Conservation (phyloP, 208 protist genomes). For the Polymyxa betae region DNA sequence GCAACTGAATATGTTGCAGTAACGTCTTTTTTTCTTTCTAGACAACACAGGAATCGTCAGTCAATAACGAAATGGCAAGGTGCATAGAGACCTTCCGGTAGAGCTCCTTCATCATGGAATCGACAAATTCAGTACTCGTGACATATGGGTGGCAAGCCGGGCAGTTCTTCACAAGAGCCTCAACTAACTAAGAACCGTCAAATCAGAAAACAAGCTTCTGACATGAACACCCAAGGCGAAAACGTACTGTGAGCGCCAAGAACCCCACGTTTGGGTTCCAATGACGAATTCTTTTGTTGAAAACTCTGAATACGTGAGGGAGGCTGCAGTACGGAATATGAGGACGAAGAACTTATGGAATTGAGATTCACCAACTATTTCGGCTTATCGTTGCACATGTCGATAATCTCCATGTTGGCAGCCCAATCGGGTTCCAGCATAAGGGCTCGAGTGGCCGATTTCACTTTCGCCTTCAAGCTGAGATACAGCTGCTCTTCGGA, state of each 20-base stretch:
- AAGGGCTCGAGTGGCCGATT: not conserved
- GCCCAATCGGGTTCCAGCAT: slow-evolving; percentile 28
- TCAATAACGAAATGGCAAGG: not conserved
- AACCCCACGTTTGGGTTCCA: slow-evolving; percentile 31
- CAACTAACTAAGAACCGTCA: not conserved
- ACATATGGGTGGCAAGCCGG: not conserved
- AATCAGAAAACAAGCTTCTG: not conserved
- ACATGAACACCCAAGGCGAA: not conserved
- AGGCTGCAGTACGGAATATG: not conserved
- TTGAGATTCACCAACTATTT: not conserved
- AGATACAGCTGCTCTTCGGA: not conserved
- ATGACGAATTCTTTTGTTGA: slow-evolving; percentile 5
- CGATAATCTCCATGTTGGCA: slow-evolving; percentile 41
- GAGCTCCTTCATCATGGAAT: slow-evolving; percentile 17
- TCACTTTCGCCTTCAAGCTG: slow-evolving; percentile 9
- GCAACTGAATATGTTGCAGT: slow-evolving; percentile 40
- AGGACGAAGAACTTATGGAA: not conserved
- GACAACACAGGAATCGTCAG: not conserved
- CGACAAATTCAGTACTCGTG: not conserved
- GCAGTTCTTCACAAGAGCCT: slow-evolving; percentile 52
- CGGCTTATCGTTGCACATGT: slow-evolving; percentile 7
- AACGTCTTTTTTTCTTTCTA: slow-evolving; percentile 50
- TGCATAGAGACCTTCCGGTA: slow-evolving; percentile 23
- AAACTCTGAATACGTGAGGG: not conserved
- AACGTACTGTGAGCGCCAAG: not conserved